Base-by-base conservation (phyloP, 2,329 filamentous ascomycete genomes). In the Nemania sp. region DNA sequence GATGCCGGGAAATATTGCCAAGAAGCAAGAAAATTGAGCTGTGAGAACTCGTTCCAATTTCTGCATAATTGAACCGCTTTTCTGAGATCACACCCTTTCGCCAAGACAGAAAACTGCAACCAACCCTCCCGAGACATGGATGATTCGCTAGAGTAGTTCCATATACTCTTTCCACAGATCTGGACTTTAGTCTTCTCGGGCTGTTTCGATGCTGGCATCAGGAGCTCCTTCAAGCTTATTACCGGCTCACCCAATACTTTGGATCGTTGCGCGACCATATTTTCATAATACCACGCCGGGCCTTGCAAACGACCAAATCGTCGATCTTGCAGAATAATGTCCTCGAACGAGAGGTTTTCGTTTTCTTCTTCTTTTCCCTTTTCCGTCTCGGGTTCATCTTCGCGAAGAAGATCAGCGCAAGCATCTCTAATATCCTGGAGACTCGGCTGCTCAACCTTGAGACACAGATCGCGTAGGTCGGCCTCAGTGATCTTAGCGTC, bases 41-140 rank as follows among this genome's bases (percentile, higher is more conserved):
- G 81, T 62, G 80, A 84, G 71, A 85, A 84, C 70, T 86, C 84
- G 47, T 83, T 80, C 84, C 83, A 86, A 72, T 83, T 83, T 27
- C 83, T 80, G 69, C 83, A 85, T 11, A 86, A 78, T n/a, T 79
- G 73, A 24, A 84, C 78, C 3, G 82, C 83, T 51, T 84, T 79
- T 54, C 78, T 77, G 4, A 86, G 77, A 54, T 77, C 74, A 61
- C 82, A 84, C 58, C 84, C 82, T 72, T 84, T 85, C 1, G 83
- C 83, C 70, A 86, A 80, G 67, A 86, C 78, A 24, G 81, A 84
- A 72, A 85, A 86, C 35, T 85, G 84, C 24, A 84, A 77, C 84
- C 84, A 86, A 3, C 84, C 83, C 29, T 82, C 80, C 61, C 83
- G 78, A 54, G 77, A 80, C 78, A 85, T 82, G 3, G 82, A 80